Conservation (phyloP, 805 yeast species). For the Metschnikowia matae region DNA sequence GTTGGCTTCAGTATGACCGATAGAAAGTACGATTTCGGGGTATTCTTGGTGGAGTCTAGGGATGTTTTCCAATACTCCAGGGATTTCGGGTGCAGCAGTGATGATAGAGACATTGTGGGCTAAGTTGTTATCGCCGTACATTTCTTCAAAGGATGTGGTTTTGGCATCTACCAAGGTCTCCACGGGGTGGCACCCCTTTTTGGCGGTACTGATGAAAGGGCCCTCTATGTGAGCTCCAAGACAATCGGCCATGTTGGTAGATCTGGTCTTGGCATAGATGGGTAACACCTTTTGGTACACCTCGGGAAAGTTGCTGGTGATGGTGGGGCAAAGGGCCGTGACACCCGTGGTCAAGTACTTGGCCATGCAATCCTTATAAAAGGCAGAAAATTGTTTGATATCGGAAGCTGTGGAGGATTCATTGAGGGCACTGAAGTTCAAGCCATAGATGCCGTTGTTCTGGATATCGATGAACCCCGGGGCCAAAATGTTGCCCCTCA, state of each 20-base stretch:
- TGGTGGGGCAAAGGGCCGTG: conserved; percentile 54
- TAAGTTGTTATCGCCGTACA: conserved; percentile 38
- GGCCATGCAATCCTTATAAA: conserved; percentile 43
- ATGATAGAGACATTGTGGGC: conserved; percentile 37
- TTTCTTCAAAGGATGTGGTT: conserved; percentile 23
- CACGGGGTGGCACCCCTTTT: conserved; percentile 50
- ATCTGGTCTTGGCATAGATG: conserved; percentile 33
- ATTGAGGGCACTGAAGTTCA: conserved; percentile 44
- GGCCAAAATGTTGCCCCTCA: conserved; percentile 44
- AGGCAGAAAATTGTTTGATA: conserved; percentile 27
- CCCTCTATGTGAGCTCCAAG: conserved; percentile 62
- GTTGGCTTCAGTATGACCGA: conserved; percentile 47
- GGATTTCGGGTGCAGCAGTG: conserved; percentile 52
- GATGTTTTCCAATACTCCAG: conserved; percentile 43
- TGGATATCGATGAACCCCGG: conserved; percentile 59
- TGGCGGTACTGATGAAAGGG: conserved; percentile 47
- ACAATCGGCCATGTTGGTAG: conserved; percentile 35
- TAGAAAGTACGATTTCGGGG: conserved; percentile 37
- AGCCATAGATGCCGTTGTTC: conserved; percentile 55
- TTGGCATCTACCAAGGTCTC: conserved; percentile 41
- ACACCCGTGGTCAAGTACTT: conserved; percentile 49
- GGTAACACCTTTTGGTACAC: conserved; percentile 49
- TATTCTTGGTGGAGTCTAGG: conserved; percentile 24
- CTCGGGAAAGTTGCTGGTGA: conserved; percentile 48
- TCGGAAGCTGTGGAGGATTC: conserved; percentile 28